phyloP scores from a whole-genome alignment of 345 rosid species.

The Erucastrum elatum region DNA sequence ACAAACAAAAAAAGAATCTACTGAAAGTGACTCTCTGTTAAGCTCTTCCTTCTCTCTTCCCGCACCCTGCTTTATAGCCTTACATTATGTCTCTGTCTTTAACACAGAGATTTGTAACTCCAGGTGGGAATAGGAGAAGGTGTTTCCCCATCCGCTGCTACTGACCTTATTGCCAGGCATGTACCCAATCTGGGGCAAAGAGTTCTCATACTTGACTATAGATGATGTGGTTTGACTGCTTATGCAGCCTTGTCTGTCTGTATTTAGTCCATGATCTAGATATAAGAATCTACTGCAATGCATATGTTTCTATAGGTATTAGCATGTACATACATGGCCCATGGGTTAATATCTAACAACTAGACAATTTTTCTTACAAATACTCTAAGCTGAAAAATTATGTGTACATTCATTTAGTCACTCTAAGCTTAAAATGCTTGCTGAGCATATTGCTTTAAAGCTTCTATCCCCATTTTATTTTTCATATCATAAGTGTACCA shows the following conservation, averaged over 20 bases:
- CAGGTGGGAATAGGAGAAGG: constrained; percentile 99
- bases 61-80: constrained; percentile 35
- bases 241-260: constrained; percentile 1
- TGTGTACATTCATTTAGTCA: background rate
- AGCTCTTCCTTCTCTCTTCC: background rate
- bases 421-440: background rate
- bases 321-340: constrained; percentile 11
- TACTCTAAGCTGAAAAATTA: too few relatives aligned
- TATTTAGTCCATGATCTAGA: constrained; percentile 1
- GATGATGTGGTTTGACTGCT: constrained; percentile 9
- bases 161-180: constrained; percentile 97
- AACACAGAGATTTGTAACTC: constrained; percentile 43
- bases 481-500: constrained; percentile 23
- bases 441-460: background rate
- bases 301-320: constrained; percentile 9
- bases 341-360: constrained; percentile 3
- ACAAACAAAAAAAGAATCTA: background rate
- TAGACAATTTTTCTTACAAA: background rate
- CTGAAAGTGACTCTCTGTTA: background rate
- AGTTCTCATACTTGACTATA: constrained; percentile 22
- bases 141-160: constrained; percentile 96
- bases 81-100: constrained; percentile 38
- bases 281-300: background rate
- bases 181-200: constrained; percentile 43
- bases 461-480: constrained; percentile 8